Base-by-base conservation (phyloP, 1,139 yeast genomes). In the Sporopachydermia cereana region DNA sequence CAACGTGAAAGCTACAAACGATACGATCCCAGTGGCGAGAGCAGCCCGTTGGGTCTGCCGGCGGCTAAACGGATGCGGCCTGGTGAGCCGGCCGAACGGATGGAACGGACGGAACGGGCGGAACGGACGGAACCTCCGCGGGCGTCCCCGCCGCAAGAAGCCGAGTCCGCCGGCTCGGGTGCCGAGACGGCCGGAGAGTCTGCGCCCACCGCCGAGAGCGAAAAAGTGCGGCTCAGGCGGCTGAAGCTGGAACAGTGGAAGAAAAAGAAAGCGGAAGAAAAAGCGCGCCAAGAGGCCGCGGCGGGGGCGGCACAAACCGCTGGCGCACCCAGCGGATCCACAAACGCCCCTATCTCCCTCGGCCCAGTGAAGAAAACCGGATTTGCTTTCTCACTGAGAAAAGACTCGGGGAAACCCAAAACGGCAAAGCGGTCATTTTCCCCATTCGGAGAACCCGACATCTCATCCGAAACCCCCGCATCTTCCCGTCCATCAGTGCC, bases 371-470 rank as follows among this genome's bases (percentile, higher is more conserved):
- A 34, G n/a, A 34, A 34, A 21, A 9, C 39, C 9, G 39, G 39
- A 16, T 34, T 34, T n/a, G 39, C 20, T n/a, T 34, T 34, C 17
- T 34, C 39, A 12, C 22, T 34, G 39, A 34, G n/a, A 49, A 65
- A 61, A 50, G 50, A 68, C 3, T n/a, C n/a, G n/a, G 67, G 63
- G 34, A 69, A 65, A 1, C 67, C 73, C 72, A 69, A 67, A 54
- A 59, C 57, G 55, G 20, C 20, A 34, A 3, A 30, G 22, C 17
- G 14, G 45, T n/a, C n/a, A n/a, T n/a, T n/a, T n/a, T n/a, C n/a
- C n/a, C n/a, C n/a, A n/a, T n/a, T n/a, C n/a, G n/a, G n/a, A n/a
- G n/a, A n/a, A n/a, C n/a, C n/a, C n/a, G n/a, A n/a, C n/a, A n/a
- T n/a, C n/a, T n/a, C n/a, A n/a, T n/a, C n/a, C n/a, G n/a, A n/a